A percentile compares a stretch with the other conserved stretches of the same genome.
phyloP scores from a whole-genome alignment of 345 rosid species.

The Populus deltoides region DNA sequence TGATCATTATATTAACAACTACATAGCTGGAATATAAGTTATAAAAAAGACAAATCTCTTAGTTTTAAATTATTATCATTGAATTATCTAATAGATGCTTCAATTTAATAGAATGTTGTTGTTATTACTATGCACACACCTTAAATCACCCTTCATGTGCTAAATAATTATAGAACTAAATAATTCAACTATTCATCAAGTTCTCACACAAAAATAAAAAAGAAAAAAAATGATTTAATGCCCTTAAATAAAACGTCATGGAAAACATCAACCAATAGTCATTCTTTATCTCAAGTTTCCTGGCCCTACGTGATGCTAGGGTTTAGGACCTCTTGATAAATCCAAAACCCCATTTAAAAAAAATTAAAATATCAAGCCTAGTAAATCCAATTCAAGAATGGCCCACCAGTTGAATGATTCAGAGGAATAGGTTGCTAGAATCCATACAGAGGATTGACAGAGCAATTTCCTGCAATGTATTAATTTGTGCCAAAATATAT shows the following conservation, averaged over 20 bases:
- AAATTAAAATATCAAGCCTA: background rate
- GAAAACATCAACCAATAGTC: constrained; percentile 20
- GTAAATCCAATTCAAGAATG: constrained; percentile 28
- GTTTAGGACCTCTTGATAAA: constrained; percentile 9
- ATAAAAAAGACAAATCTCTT: too few species aligned
- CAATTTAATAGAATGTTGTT: too few species aligned
- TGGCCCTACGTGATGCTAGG: constrained; percentile 21
- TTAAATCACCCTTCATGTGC: background rate
- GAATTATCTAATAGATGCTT: too few species aligned
- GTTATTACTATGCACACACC: background rate
- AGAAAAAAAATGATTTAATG: background rate
- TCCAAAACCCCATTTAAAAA: constrained; percentile 10
- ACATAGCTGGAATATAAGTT: accelerated
- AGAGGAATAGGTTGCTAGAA: constrained; percentile 36
- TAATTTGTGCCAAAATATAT: background rate
- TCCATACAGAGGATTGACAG: constrained; percentile 34
- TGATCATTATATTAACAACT: too few species aligned
- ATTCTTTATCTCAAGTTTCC: constrained; percentile 1
- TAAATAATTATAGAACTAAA: too few species aligned
- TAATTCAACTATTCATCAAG: background rate
- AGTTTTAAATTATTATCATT: too few species aligned
- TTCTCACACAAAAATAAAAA: too few species aligned
- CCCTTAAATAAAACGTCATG: constrained; percentile 4
- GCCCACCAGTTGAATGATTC: constrained; percentile 47
- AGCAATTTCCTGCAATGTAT: constrained; percentile 21